These are phyloP conservation scores for Cryptosporidium baileyi DNA, from an alignment of 169 alveolate species.

Conservation along the genomic window DNA sequence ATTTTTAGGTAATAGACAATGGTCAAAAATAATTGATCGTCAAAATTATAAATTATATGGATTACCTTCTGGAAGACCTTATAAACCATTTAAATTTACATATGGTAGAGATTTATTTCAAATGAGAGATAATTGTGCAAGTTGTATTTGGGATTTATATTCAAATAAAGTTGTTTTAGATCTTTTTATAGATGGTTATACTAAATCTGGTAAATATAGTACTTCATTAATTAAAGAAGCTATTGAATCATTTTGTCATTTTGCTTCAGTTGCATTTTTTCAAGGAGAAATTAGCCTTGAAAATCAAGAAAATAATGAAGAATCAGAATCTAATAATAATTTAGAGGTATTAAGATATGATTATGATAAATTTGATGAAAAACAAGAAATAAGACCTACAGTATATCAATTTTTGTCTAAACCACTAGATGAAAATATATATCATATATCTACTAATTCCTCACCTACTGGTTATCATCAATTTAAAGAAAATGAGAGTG, in stretches of 20 bases:
- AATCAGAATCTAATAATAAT: background rate
- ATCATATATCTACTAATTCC: background rate
- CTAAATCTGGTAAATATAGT: constrained; percentile 47
- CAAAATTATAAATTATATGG: constrained; percentile 43
- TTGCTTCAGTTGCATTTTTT: constrained; percentile 54
- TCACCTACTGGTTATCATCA: constrained; percentile 64
- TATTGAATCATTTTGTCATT: constrained; percentile 53
- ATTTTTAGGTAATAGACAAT: constrained; percentile 42
- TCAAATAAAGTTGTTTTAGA: constrained; percentile 7
- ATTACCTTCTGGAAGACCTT: constrained; percentile 58
- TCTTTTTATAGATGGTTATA: constrained; percentile 19
- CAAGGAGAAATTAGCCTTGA: constrained; percentile 11
- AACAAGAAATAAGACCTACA: background rate
- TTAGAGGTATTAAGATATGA: too few species aligned
- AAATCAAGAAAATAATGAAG: background rate
- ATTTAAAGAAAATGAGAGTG: constrained; percentile 20
- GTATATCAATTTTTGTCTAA: background rate
- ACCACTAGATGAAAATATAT: constrained; percentile 25
- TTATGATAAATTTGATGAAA: background rate
- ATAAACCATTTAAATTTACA: constrained; percentile 48
- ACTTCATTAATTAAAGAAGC: background rate
- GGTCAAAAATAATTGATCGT: constrained; percentile 42
- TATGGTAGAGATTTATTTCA: constrained; percentile 45
- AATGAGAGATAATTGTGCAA: constrained; percentile 61
- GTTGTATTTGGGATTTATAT: constrained; percentile 55